phyloP scores from a whole-genome alignment of 2,329 filamentous ascomycete species.

The Teratosphaeria nubilosa region DNA sequence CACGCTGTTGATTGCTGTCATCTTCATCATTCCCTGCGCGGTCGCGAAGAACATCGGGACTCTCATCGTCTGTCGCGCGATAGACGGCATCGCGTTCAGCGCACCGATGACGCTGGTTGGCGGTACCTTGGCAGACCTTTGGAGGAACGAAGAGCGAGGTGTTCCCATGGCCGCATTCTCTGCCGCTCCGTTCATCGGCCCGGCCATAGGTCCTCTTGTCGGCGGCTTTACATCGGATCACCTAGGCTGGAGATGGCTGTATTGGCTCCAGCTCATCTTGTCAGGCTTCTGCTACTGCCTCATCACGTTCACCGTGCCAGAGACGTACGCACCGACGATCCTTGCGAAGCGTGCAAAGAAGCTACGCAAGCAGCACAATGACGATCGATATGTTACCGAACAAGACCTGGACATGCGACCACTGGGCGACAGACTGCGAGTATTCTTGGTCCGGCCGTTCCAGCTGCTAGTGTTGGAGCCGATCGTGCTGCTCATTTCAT shows the following conservation, averaged over 20 bases:
- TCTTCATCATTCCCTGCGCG: conserved; percentile 50
- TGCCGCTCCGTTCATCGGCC: conserved; percentile 23
- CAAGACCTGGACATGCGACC: conserved; percentile 67
- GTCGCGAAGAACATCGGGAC: conserved; percentile 46
- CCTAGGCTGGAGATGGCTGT: conserved; percentile 41
- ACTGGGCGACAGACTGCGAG: conserved; percentile 54
- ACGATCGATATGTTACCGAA: conserved; percentile 63
- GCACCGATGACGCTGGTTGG: conserved; percentile 39
- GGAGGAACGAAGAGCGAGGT: conserved; percentile 21
- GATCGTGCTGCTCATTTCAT: conserved; percentile 71
- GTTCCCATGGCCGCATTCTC: conserved; percentile 22
- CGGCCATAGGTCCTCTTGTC: conserved; percentile 41
- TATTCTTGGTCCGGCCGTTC: conserved; percentile 75
- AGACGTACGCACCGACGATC: conserved; percentile 77
- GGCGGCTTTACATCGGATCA: conserved; percentile 67
- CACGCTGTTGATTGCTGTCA: conserved; percentile 41
- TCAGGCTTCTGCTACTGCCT: conserved; percentile 59
- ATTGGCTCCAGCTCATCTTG: conserved; percentile 78
- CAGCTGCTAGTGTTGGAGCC: conserved; percentile 75
- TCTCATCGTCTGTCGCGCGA: conserved; percentile 45
- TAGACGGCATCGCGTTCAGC: conserved; percentile 45
- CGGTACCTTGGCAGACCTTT: conserved; percentile 21
- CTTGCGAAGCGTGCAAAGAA: conserved; percentile 59
- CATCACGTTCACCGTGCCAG: conserved; percentile 80
- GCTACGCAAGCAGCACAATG: conserved; percentile 58